Percentiles rank a stretch among this genome's conserved stretches.
These are phyloP conservation scores for Novymonas esmeraldas DNA, from an alignment of 208 protist species.

Conservation along the genomic window DNA sequence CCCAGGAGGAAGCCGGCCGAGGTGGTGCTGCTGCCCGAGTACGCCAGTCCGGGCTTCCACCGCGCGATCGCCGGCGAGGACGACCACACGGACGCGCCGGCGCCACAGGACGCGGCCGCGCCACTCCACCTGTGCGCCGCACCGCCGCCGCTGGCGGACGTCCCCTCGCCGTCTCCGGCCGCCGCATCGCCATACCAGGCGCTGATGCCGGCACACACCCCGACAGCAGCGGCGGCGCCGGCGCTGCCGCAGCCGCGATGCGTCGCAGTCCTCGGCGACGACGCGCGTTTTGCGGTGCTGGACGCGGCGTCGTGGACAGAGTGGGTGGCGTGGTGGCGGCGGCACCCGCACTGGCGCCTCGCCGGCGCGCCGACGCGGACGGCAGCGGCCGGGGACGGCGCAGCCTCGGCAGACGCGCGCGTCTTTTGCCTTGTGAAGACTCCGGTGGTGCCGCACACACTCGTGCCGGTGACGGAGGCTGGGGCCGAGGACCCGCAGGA, in stretches of 20 bases:
- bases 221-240: neutral
- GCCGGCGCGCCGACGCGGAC: neutral
- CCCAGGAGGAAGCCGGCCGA: conserved; percentile 33
- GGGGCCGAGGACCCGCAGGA: neutral
- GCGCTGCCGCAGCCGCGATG: conserved; percentile 7
- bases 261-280: conserved; percentile 2
- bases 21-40: conserved; percentile 26
- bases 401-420: no score
- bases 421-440: neutral
- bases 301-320: conserved; percentile 23
- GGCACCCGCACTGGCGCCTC: neutral
- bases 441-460: no score
- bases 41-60: conserved; percentile 22
- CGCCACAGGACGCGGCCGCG: neutral
- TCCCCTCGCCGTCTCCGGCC: neutral
- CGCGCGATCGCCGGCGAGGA: neutral
- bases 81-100: neutral
- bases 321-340: conserved; percentile 25
- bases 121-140: neutral
- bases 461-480: conserved; percentile 4
- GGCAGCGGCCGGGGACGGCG: neutral
- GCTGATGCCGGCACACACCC: neutral
- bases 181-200: neutral
- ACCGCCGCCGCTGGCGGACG: neutral
- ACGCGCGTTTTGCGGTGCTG: conserved; percentile 4